Base-by-base conservation (phyloP, 2,329 filamentous ascomycete genomes). In the Colletotrichum costaricense region DNA sequence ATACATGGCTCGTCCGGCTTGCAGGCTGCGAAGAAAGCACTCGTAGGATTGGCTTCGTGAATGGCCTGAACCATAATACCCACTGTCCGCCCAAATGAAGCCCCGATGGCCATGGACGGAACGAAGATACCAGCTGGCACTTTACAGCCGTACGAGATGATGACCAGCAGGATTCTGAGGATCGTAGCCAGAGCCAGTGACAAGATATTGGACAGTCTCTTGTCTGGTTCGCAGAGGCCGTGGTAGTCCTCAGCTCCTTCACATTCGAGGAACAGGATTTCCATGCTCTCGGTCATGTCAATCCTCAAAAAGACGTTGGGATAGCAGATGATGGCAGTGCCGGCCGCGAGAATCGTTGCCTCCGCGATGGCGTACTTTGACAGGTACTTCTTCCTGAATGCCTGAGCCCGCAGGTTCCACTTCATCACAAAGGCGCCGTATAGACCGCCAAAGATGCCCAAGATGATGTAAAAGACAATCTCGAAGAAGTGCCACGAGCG, bases 251-350 rank as follows among this genome's bases (percentile, higher is more conserved):
- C 93, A 24, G 88, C 92, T 5, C 93, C 95, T 79, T 97, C 94
- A 78, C 97, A 99, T 80, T 99, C 97, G 16, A 94, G 89, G 82
- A 99, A 99, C 12, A 99, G 85, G 75, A 98, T 97, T 81, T 98
- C 95, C 97, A 99, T 98, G 85, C 95, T 98, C 85, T 98, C 96
- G 0, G 97, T 98, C 97, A 99, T 98, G 83, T 99, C 97, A 78
- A 98, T 98, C 68, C 94, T 89, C 69, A 99, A 81, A 76, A 99
- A 98, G 81, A 94, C 95, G 78, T 99, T 99, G 1, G 96, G 97
- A 79, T 97, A 99, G 82, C 96, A 98, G n/a, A 99, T 88, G 28
- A 98, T 88, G 11, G 95, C 97, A 4, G 97, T 99, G 8, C 91
- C 89, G 0, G 92, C 90, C 1, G 97, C 95, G 54, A 99, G 85